Base-by-base conservation (phyloP, 305 asterid species). In the Fraxinus xanthoxyloides region DNA sequence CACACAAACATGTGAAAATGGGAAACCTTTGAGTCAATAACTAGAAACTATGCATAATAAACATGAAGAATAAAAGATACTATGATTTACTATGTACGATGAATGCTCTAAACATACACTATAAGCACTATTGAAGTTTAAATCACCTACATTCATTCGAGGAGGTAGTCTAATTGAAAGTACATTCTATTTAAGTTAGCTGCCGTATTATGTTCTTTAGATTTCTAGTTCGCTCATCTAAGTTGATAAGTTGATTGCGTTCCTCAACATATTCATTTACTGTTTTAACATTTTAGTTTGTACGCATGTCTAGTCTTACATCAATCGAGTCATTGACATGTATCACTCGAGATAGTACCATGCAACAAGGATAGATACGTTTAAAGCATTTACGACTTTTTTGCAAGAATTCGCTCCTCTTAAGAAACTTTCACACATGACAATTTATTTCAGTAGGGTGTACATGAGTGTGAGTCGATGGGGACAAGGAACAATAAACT, bases 1-100 rank as follows among this genome's bases (percentile, higher is more conserved):
- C 80, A 63, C 79, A 7, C 21, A 2, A 26, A 86, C 89, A 13
- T 87, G 90, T 59, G 85, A 59, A 77, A 77, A 56, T 74, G 81
- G 61, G 61, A 51, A 24, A 70, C 10, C 26, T 35, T 63, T 43
- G 32, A 61, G 15, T 61, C 6, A 5, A 54, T n/a, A 54, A 54
- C 65, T 51, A 51, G 7, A 19, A 1, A 17, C 21, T 17, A 17
- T 5, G 23, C 46, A 38, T 2, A 38, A 38, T 38, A 38, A 38
- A 38, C 46, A 38, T 7, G 46, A 46, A 46, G 6, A 46, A 46
- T 46, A 2, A 0, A 3, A 51, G 8, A 51, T 9, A 17, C 7
- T 1, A 5, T 4, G 23, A 15, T 51, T 51, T 4, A 17, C 61
- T 5, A 5, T 4, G 61, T 3, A 5, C 23, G 2, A 51, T 51